phyloP scores from a whole-genome alignment of 2,329 filamentous ascomycete species.

The Claviceps citrina region DNA sequence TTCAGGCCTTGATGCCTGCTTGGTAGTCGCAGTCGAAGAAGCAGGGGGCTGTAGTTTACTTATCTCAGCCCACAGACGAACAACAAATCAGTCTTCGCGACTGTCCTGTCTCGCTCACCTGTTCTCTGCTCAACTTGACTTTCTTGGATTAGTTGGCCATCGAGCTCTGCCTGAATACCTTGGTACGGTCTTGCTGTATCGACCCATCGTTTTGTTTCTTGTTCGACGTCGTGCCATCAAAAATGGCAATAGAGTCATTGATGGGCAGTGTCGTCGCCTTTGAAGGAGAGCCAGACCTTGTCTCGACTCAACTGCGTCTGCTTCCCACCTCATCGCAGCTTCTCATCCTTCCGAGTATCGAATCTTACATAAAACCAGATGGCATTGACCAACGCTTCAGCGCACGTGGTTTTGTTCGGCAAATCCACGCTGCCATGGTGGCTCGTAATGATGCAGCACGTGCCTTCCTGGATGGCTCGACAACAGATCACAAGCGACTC shows the following conservation, averaged over 20 bases:
- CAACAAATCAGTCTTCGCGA: background rate
- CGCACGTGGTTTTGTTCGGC: constrained; percentile 25
- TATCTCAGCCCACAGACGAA: too few species aligned
- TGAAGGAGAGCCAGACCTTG: constrained; percentile 38
- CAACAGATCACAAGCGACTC: constrained; percentile 32
- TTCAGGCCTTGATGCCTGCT: background rate
- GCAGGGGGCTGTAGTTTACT: too few species aligned
- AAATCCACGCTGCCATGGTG: constrained; percentile 34
- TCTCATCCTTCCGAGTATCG: constrained; percentile 34
- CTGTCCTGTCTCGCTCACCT: background rate
- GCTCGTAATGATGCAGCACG: constrained; percentile 33
- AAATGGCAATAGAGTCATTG: constrained; percentile 8
- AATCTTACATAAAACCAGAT: constrained; percentile 2
- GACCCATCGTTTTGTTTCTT: background rate
- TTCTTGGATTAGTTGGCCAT: background rate
- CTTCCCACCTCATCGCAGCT: constrained; percentile 44
- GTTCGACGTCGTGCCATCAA: background rate
- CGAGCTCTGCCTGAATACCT: background rate
- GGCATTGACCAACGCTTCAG: constrained; percentile 12
- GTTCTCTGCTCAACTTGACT: background rate
- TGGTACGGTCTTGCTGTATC: too few species aligned
- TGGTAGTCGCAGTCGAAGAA: background rate
- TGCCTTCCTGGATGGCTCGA: constrained; percentile 34
- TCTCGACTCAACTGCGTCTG: constrained; percentile 44
- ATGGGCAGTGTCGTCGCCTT: constrained; percentile 42